Base-by-base conservation (phyloP, 208 protist species). In the Crithidia acanthocephali region DNA sequence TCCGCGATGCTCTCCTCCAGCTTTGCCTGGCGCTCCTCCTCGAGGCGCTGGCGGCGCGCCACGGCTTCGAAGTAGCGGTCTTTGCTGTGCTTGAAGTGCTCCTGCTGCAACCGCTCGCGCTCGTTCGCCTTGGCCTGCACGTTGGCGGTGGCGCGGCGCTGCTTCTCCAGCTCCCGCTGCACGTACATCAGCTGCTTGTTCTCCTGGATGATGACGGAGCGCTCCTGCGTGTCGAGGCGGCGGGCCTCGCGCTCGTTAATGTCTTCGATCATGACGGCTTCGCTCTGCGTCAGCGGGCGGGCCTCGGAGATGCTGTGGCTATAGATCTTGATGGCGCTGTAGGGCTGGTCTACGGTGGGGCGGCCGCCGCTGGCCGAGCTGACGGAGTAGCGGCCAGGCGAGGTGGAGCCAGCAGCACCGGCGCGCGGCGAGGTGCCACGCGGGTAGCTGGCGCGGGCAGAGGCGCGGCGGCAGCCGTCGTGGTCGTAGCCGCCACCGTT, bases 181-280 rank as follows among this genome's bases (percentile, higher is more conserved):
- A 94, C 40, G 20, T 68, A 47, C 42, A 72, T 73, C 13, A 84
- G 51, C 55, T 87, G 58, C 50, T 64, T 80, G 56, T 67, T 76
- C 62, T 87, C 77, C 57, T 80, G 65, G 20, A 76, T 64, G 23
- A 74, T 44, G 25, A 35, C 48, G 16, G 78, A 75, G 58, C 88
- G 80, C 23, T 83, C 68, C 32, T 63, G 77, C 33, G 66, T 77
- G 44, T 89, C 85, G 32, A 65, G 40, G 25, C 63, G 68, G 56
- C 69, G 74, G 20, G 75, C 60, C 64, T 94, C 85, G 11, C 82
- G 79, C 66, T 91, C 84, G 48, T 85, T 68, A 68, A 91, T 94
- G 23, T 87, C 79, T 6, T 84, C 72, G 25, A 91, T 68, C 68
- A 84, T 72, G 6, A 71, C 47, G 27, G 56, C 25, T 66, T 91